These are phyloP conservation scores for Diaporthe sp. DNA, from an alignment of 2,329 filamentous ascomycete species.

Conservation along the genomic window DNA sequence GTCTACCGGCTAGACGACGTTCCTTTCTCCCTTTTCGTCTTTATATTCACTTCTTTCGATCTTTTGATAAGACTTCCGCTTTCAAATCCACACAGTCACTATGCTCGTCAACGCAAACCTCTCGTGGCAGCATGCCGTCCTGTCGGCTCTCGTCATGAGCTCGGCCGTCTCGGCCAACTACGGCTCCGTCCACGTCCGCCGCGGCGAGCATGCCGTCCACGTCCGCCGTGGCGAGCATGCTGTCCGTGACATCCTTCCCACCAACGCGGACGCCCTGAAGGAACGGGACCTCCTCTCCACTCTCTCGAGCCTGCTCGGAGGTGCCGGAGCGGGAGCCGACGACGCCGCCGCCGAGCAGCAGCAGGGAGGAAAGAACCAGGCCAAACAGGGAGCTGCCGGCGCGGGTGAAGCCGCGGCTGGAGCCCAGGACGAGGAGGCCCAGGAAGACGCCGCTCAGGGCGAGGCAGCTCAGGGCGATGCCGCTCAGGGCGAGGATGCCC, in stretches of 20 bases:
- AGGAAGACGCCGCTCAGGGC: not conserved
- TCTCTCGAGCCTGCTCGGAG: constrained; percentile 7
- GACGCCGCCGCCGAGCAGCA: not conserved
- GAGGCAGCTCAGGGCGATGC: not conserved
- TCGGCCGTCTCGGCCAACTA: constrained; percentile 34
- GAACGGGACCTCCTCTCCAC: constrained; percentile 12
- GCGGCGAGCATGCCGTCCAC: constrained; percentile 22
- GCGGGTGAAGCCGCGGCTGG: constrained; percentile 12
- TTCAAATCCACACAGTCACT: constrained; percentile 14
- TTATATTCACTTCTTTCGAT: constrained; percentile 22
- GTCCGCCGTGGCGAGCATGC: constrained; percentile 23
- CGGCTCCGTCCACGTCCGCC: constrained; percentile 16
- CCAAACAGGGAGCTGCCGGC: not conserved
- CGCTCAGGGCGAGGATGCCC: not conserved
- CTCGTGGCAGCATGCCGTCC: constrained; percentile 32
- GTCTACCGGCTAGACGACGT: constrained; percentile 32
- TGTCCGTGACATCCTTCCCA: not conserved
- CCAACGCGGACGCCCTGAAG: not conserved
- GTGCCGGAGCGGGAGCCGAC: not conserved
- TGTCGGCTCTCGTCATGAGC: constrained; percentile 37
- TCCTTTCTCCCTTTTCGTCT: not conserved
- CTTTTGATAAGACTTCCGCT: constrained; percentile 25
- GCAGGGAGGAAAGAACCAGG: constrained; percentile 8
- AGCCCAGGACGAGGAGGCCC: not conserved
- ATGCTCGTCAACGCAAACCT: constrained; percentile 20